Evolutionary conservation across 208 protist genomes (phyloP).

Genomic region (Dictyostelium gargantuum): DNA sequence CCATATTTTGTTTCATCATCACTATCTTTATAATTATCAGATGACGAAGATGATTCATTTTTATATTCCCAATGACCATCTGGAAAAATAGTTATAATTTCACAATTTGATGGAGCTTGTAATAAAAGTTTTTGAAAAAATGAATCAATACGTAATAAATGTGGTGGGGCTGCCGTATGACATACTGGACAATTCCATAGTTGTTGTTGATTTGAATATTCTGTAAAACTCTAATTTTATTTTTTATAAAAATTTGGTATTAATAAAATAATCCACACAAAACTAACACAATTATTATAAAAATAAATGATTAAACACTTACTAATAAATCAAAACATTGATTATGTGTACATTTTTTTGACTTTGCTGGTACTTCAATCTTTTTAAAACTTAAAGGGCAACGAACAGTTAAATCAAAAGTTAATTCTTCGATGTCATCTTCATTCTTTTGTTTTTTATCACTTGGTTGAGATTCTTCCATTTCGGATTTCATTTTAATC

Average conservation of each 20-base stretch:
- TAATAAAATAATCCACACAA: neutral
- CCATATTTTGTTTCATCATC: neutral
- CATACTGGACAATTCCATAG: slow-evolving; percentile 45
- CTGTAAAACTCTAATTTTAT: neutral
- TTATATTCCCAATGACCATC: slow-evolving; percentile 15
- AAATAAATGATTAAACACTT: neutral
- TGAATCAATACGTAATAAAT: neutral
- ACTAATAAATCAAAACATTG: slow-evolving; percentile 28
- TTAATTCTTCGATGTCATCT: slow-evolving; percentile 11
- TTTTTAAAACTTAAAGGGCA: neutral
- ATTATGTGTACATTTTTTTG: neutral
- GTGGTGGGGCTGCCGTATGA: neutral
- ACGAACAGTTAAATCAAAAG: neutral
- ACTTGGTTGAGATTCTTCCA: neutral
- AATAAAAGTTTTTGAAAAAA: neutral
- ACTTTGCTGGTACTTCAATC: slow-evolving; percentile 1
- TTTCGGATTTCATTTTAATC: neutral
- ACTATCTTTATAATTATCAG: neutral
- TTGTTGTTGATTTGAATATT: slow-evolving; percentile 48
- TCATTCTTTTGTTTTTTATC: neutral
- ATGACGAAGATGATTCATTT: neutral
- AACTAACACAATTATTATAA: neutral
- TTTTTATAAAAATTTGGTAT: neutral
- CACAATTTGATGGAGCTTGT: neutral
- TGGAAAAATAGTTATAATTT: neutral